Evolutionary conservation across 2,329 filamentous ascomycete genomes (phyloP), one percentile per base, ranked within the genome.

Genomic region (Thielaviopsis euricoi): DNA sequence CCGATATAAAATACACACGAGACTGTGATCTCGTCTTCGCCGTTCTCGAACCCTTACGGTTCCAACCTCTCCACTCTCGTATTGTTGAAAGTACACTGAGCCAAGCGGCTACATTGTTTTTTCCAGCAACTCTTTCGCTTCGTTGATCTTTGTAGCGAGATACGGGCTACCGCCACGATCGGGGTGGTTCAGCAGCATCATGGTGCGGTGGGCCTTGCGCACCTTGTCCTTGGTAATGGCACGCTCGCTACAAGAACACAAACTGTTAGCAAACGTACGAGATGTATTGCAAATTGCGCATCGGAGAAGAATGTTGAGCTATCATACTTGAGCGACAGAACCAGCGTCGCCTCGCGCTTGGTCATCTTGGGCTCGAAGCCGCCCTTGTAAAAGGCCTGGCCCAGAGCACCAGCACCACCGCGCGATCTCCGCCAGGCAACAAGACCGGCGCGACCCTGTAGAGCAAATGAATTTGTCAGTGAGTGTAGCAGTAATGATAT

Each of bases 291-390:
- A 23, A 13, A 13, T 46, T 37, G 13, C 17, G 37, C 37, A 13
- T 43, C 37, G 37, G 37, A 15, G 37, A 43, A n/a, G 15, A 12
- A n/a, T 17, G 23, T 52, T 25, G 21, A n/a, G 17, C 51, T 19
- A 12, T 64, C 73, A 53, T 81, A 96, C 91, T 83, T 87, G 61
- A 97, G 83, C 63, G 93, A 87, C 53, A 98, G 75, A 61, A 98
- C 96, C 65, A 98, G 74, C 4, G 89, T 79, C 22, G 93, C 93
- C 73, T 98, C 93, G 70, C 86, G 83, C 70, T 86, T 82, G 70
- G 83, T 96, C 91, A 98, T 98, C 72, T 86, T 87, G 61, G 83
- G 77, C 74, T 98, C 93, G 69, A 98, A 98, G n/a, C 93, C 93
- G 64, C 93, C 93, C 73, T 97, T 98, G 79, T 96, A 97, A 69